These are phyloP conservation scores for Leccinum variabile DNA, from an alignment of 1,284 basidiomycete species.

Conservation along the genomic window DNA sequence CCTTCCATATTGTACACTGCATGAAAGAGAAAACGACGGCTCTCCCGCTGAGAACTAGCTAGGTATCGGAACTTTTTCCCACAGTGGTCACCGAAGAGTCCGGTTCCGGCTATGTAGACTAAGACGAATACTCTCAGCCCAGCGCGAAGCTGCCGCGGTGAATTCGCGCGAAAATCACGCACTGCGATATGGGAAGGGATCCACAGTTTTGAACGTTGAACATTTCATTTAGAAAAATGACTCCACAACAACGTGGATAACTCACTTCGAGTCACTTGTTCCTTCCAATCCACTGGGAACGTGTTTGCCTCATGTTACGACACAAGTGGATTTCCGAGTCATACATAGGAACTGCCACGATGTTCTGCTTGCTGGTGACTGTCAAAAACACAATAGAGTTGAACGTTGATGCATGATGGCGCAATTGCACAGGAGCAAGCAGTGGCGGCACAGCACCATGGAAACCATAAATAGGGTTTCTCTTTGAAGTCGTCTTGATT, in stretches of 20 bases:
- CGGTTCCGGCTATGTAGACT: not conserved
- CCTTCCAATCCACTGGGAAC: not conserved
- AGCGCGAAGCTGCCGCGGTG: not conserved
- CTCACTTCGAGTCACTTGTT: not conserved
- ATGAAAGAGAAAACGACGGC: not conserved
- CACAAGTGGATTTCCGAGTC: not conserved
- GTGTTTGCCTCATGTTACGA: not conserved
- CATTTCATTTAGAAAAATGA: not conserved
- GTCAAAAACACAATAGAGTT: not conserved
- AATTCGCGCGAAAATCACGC: not conserved
- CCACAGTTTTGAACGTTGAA: not conserved
- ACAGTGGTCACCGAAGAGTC: not conserved
- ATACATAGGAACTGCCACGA: not conserved
- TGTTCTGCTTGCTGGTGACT: not conserved
- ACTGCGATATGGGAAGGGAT: not conserved
- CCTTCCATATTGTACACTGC: not conserved
- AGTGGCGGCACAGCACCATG: not conserved
- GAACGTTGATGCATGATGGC: not conserved
- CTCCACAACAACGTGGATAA: not conserved
- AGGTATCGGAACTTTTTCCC: no score
- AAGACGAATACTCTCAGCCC: not conserved
- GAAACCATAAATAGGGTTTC: constrained; percentile 6
- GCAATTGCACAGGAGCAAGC: not conserved
- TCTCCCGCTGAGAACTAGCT: not conserved
- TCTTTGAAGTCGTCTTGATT: no score